phyloP scores from a whole-genome alignment of 345 rosid genomes.

The Dimocarpus longan region DNA sequence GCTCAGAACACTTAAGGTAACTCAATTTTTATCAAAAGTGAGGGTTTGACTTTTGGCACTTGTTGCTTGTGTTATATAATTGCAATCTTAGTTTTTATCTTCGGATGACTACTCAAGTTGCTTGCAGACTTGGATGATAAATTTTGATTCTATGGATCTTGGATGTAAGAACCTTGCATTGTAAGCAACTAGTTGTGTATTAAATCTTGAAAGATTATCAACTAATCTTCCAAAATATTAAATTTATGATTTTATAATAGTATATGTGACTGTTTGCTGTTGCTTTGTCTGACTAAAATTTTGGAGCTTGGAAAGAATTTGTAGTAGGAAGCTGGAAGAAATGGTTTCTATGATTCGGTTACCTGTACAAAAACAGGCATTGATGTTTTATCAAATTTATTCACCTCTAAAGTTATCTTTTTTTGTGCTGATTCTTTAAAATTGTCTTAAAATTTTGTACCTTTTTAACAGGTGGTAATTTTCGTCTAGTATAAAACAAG shows the following conservation, averaged over 20 bases:
- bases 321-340: neutral
- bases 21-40: neutral
- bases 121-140: neutral
- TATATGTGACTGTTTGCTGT: neutral
- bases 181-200: neutral
- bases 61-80: neutral
- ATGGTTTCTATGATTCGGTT: neutral
- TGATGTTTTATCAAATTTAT: neutral
- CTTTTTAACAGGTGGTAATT: neutral
- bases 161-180: neutral
- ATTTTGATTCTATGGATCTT: neutral
- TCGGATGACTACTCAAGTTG: neutral
- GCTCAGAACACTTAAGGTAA: constrained; percentile 94
- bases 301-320: neutral
- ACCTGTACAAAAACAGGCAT: neutral
- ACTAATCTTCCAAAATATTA: neutral
- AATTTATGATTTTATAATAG: neutral
- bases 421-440: constrained; percentile 1
- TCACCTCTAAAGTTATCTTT: neutral
- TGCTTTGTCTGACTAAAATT: constrained; percentile 3
- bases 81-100: constrained; percentile 5
- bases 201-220: neutral
- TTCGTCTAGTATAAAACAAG: neutral
- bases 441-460: neutral
- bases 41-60: neutral